Evolutionary conservation across 2,329 filamentous ascomycete genomes (phyloP).

Genomic region (Ophiostoma novo-ulmi): DNA sequence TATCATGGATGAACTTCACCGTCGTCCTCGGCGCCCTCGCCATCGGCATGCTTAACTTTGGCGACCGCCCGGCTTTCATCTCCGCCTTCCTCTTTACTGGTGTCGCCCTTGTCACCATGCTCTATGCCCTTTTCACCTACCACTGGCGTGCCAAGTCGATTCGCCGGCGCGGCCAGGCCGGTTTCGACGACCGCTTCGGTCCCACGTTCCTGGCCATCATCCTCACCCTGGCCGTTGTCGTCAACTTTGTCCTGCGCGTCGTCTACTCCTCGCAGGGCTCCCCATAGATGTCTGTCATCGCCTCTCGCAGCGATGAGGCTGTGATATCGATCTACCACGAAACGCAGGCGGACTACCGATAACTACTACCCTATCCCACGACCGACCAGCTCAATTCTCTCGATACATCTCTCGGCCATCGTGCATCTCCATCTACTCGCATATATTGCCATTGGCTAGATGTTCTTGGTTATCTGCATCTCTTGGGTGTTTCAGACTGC

Average conservation of each 20-base stretch:
- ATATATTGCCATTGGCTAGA: background rate
- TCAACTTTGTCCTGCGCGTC: constrained; percentile 88
- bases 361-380: background rate
- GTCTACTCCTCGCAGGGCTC: constrained; percentile 36
- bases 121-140: constrained; percentile 91
- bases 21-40: constrained; percentile 95
- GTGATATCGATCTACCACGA: background rate
- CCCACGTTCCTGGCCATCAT: constrained; percentile 86
- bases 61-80: constrained; percentile 89
- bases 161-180: constrained; percentile 81
- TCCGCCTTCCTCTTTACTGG: constrained; percentile 89
- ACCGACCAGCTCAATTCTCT: background rate
- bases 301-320: background rate
- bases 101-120: constrained; percentile 90
- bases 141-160: constrained; percentile 97
- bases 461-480: background rate
- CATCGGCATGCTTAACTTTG: constrained; percentile 96
- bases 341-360: background rate
- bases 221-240: constrained; percentile 79
- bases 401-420: too few species aligned
- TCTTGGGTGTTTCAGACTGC: background rate
- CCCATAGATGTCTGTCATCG: background rate
- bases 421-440: background rate
- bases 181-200: constrained; percentile 93
- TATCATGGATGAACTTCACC: constrained; percentile 99